Evolutionary conservation across 2,329 filamentous ascomycete species (phyloP).

Genomic region (Cryphonectria naterciae): DNA sequence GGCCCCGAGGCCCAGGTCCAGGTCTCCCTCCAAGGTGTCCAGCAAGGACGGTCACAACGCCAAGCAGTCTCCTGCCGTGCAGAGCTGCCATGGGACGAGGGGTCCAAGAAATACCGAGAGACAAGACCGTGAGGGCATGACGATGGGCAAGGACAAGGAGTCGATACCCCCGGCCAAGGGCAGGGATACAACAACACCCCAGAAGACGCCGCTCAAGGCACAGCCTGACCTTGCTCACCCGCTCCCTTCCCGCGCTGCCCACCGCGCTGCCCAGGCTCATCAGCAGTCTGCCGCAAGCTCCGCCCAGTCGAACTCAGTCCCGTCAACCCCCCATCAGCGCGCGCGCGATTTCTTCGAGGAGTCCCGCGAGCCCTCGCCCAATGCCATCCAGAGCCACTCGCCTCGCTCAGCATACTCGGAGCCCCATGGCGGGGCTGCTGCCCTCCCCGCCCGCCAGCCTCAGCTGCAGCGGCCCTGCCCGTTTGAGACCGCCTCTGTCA

Average conservation of each 20-base stretch:
- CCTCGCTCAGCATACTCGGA: conserved; percentile 91
- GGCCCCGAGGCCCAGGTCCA: conserved; percentile 57
- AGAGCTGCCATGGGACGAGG: conserved; percentile 69
- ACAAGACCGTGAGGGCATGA: conserved; percentile 65
- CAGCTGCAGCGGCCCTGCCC: conserved; percentile 62
- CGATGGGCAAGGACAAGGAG: conserved; percentile 49
- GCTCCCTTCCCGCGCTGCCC: conserved; percentile 31
- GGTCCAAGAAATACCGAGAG: conserved; percentile 59
- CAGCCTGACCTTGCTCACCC: conserved; percentile 39
- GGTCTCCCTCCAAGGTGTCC: conserved; percentile 64
- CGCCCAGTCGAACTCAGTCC: conserved; percentile 81
- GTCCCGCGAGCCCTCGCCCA: conserved; percentile 80
- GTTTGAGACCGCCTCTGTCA: conserved; percentile 84
- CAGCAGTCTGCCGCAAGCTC: conserved; percentile 38
- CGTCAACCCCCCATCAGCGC: conserved; percentile 90
- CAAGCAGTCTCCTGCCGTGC: conserved; percentile 48
- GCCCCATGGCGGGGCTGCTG: conserved; percentile 74
- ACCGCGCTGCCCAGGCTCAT: conserved; percentile 26
- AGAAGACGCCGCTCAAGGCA: conserved; percentile 54
- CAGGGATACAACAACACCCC: conserved; percentile 43
- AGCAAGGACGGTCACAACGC: conserved; percentile 53
- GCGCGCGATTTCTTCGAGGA: conserved; percentile 78
- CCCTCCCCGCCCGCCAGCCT: conserved; percentile 61
- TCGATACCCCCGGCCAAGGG: conserved; percentile 2
- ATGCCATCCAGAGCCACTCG: conserved; percentile 75